Evolutionary conservation across 768 basidiomycete genomes (phyloP), one percentile per base, ranked within the genome.

Genomic region (Hericium rajendrae): DNA sequence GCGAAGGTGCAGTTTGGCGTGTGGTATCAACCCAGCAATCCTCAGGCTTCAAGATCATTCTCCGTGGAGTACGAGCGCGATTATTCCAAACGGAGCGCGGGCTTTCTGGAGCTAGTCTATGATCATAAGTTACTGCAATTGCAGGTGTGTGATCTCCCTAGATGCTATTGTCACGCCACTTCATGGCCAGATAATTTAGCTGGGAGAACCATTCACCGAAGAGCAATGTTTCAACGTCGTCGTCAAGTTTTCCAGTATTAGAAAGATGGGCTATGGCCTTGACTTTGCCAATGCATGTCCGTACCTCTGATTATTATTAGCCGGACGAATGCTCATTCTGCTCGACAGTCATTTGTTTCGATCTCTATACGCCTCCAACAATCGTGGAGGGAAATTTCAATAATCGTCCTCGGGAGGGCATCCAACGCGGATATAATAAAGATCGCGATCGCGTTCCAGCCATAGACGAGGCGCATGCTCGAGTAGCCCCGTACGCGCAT

Each of bases 61-160:
- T 90, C 87, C 0, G 71, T 83, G 3, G 90, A 91, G 68, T 88
- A 82, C 78, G 79, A 86, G 55, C 69, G 75, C 40, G 72, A 80
- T 48, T 83, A 80, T 40, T 58, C 63, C 6, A 59, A 74, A 49
- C 61, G 63, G 12, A 76, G 80, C 38, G 73, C 76, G 32, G 85
- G 78, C 0, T 76, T 78, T 67, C 67, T 90, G n/a, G 68, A 73
- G 38, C 82, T 91, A 38, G 79, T 85, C 54, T 89, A 88, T 60
- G 82, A 83, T 32, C 79, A 87, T 64, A 88, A 85, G 69, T 64
- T 79, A 13, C 76, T 91, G 38, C 78, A 79, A 13, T 74, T 89
- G 16, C 75, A 73, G 69, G 88, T 86, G 57, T 62, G 74, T 32
- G 32, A 32, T 32, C 32, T 32, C 32, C 9, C 32, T 8, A 32